A percentile compares a stretch with the other conserved stretches of the same genome.
Evolutionary conservation across 768 basidiomycete genomes (phyloP).

Genomic region (Pleurotus eryngii): DNA sequence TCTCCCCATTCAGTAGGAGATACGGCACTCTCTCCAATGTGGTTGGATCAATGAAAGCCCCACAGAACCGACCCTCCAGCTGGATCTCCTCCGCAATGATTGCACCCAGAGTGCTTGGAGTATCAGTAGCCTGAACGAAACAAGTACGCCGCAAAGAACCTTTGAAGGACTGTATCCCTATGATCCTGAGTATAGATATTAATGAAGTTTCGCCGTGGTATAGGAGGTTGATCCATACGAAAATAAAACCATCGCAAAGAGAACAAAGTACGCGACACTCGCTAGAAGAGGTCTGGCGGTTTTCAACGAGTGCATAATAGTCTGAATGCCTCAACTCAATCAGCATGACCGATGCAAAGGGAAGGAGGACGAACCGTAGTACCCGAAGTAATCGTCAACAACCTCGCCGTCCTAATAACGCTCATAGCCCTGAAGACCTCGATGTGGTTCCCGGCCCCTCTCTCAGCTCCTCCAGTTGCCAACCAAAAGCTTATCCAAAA

Average conservation of each 20-base stretch:
- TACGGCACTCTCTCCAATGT: slow-evolving; percentile 45
- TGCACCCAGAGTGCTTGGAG: not conserved
- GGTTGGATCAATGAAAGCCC: slow-evolving; percentile 69
- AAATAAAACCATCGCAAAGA: slow-evolving; percentile 87
- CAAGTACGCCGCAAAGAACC: slow-evolving; percentile 75
- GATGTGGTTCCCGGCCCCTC: slow-evolving; percentile 58
- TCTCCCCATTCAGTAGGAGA: slow-evolving; percentile 25
- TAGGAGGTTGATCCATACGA: slow-evolving; percentile 48
- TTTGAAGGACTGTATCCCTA: slow-evolving; percentile 92
- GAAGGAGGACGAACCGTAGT: slow-evolving; percentile 65
- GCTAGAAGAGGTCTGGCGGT: slow-evolving; percentile 86
- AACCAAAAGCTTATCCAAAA: slow-evolving; percentile 87
- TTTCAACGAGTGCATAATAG: slow-evolving; percentile 92
- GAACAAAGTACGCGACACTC: slow-evolving; percentile 85
- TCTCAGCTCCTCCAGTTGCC: slow-evolving; percentile 66
- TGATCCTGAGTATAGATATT: slow-evolving; percentile 49
- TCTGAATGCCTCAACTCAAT: slow-evolving; percentile 26
- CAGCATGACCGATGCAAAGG: not conserved
- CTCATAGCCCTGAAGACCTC: slow-evolving; percentile 88
- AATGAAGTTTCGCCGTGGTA: not conserved
- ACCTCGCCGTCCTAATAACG: slow-evolving; percentile 75
- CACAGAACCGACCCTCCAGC: slow-evolving; percentile 62
- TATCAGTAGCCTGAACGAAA: slow-evolving; percentile 41
- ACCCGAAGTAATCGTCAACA: slow-evolving; percentile 86
- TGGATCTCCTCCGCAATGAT: slow-evolving; percentile 48